Conservation (phyloP, 2,329 filamentous ascomycete genomes). For the Neonectria coccinea region DNA sequence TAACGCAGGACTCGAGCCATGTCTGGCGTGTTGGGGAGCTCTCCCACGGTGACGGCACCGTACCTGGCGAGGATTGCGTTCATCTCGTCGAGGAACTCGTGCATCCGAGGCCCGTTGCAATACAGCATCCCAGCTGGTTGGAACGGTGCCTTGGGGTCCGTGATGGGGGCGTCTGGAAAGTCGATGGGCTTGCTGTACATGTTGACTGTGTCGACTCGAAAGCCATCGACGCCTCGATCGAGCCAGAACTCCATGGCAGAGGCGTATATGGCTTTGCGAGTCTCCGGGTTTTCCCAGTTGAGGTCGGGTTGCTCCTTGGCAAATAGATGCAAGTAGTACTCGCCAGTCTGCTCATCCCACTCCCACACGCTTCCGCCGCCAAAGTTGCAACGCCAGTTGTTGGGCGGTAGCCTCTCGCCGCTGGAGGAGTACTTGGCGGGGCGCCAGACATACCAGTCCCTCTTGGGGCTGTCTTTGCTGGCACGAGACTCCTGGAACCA, state of each 20-base stretch:
- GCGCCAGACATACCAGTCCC: constrained; percentile 74
- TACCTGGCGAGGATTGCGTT: constrained; percentile 69
- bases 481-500: constrained; percentile 42
- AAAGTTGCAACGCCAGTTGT: constrained; percentile 78
- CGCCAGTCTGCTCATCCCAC: constrained; percentile 77
- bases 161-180: constrained; percentile 69
- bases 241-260: constrained; percentile 84
- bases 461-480: constrained; percentile 36
- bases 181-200: constrained; percentile 74
- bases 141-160: constrained; percentile 57
- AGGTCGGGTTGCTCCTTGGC: constrained; percentile 82
- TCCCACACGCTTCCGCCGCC: constrained; percentile 72
- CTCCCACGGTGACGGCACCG: constrained; percentile 77
- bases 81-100: constrained; percentile 77
- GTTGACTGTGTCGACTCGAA: constrained; percentile 81
- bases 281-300: constrained; percentile 82
- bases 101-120: constrained; percentile 76
- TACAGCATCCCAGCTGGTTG: constrained; percentile 69
- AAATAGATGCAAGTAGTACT: constrained; percentile 84
- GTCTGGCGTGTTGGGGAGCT: constrained; percentile 73
- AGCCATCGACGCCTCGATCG: constrained; percentile 76
- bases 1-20: constrained; percentile 68
- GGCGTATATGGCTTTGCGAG: constrained; percentile 77
- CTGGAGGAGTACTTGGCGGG: constrained; percentile 64
- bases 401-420: constrained; percentile 75